Evolutionary conservation across 2,329 filamentous ascomycete species (phyloP), one percentile per base, ranked within the genome.

Genomic region (Endothia cerciana): DNA sequence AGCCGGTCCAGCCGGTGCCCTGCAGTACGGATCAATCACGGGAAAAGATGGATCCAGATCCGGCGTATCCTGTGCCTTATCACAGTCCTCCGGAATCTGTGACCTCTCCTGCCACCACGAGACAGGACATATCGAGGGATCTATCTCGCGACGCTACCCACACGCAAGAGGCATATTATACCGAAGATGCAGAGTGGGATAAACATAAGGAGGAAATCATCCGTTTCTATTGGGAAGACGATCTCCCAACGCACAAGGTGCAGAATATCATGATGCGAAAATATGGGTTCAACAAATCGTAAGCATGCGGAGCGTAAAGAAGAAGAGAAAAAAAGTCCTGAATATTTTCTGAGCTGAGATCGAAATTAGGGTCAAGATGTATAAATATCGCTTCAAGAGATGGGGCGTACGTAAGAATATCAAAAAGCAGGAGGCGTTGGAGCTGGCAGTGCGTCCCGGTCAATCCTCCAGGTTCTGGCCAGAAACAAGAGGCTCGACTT

Each of bases 401-500:
- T 65, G 63, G 63, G 49, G 58, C 17, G 38, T 65, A 25, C 63
- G 63, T 15, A 65, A 65, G 30, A 65, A 65, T 7, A 11, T 65
- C 40, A 65, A 61, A 22, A 33, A 56, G 17, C 28, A 56, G n/a
- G 63, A 65, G 25, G 63, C 63, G 1, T n/a, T 65, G 22, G n/a
- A 61, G n/a, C 38, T 65, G 1, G 63, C 63, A 4, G 17, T 7
- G 4, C 4, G 58, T 2, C 15, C 49, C n/a, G 41, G n/a, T 17
- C 4, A 33, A 7, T 38, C 49, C 3, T 47, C 47, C 49, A 10
- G 25, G 0, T 65, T 65, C n/a, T 65, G 63, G 63, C 58, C 63
- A 15, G 49, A 41, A 5, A 38, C 25, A 11, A 61, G 49, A 30
- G 58, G 33, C 10, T 13, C 19, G 2, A 43, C 25, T 4, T 65